Evolutionary conservation across 2,329 filamentous ascomycete species (phyloP), one percentile per base, ranked within the genome.

Genomic region (Kalaharituber pfeilii): DNA sequence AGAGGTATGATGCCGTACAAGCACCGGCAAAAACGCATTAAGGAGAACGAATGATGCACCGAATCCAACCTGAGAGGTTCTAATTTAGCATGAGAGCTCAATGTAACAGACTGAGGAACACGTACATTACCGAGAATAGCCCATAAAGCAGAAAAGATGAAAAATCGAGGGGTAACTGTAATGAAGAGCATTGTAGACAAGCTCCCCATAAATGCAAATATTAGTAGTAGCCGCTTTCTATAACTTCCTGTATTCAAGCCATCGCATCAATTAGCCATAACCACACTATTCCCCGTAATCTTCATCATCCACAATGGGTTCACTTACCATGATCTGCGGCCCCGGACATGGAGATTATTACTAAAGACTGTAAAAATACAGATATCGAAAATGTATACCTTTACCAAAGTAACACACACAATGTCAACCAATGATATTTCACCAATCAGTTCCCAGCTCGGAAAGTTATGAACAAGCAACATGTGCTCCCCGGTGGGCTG

Each of bases 261-360:
- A 56, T 33, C 22, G 29, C 27, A 18, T 47, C 15, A 39, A 39
- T 18, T 15, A 39, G 33, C 20, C 33, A 39, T 13, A 13, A 39
- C n/a, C n/a, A 39, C n/a, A 20, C 33, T 2, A 3, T 7, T 5
- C 1, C 24, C 27, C 27, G 22, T 9, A 13, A 26, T n/a, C n/a
- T n/a, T n/a, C n/a, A n/a, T n/a, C n/a, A 39, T 1, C 33, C 2
- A 39, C 33, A 4, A 39, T 18, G 33, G 33, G 1, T 39, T 1
- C 5, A 26, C 4, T 78, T 82, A 59, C 91, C 91, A 69, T 96
- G 89, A 67, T 98, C 91, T 55, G 91, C 91, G 6, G 89, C 88
- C 53, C 86, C 91, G 65, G 87, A 94, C 74, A 98, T 94, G 65
- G 87, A 94, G 59, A 98, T 86, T 44, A 98, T 93, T 27, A 96